A percentile compares a stretch with the other conserved stretches of the same genome.
Conservation (phyloP, 495 filamentous ascomycete genomes). For the Podospora australis region DNA sequence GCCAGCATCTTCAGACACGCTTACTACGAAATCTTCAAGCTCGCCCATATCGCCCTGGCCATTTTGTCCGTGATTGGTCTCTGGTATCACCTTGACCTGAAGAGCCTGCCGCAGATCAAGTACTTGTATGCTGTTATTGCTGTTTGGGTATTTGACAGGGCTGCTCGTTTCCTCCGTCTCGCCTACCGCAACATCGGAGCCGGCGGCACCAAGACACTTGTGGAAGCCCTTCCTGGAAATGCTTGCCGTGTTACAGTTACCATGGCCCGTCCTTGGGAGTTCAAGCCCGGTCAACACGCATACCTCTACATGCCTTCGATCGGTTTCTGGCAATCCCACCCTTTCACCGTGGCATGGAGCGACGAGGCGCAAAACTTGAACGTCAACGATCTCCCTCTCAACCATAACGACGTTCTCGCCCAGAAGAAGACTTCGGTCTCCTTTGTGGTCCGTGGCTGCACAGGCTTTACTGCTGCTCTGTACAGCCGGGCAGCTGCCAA, state of each 20-base stretch:
- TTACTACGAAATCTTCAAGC: conserved; percentile 84
- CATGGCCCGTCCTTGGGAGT: conserved; percentile 67
- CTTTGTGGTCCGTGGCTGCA: conserved; percentile 69
- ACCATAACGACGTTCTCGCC: conserved; percentile 50
- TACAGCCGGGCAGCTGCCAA: conserved; percentile 59
- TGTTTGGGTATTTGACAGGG: conserved; percentile 62
- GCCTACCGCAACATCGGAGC: conserved; percentile 64
- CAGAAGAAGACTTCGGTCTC: conserved; percentile 60
- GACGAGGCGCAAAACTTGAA: conserved; percentile 45
- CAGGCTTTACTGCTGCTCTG: conserved; percentile 75
- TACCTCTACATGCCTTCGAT: conserved; percentile 76
- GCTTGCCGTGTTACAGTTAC: conserved; percentile 65
- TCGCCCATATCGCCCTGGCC: conserved; percentile 67
- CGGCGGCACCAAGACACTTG: conserved; percentile 49
- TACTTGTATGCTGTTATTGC: conserved; percentile 56
- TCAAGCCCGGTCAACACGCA: conserved; percentile 71
- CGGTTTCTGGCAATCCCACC: conserved; percentile 63
- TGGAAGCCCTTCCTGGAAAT: conserved; percentile 60
- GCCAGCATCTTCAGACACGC: conserved; percentile 73
- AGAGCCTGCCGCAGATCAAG: conserved; percentile 51
- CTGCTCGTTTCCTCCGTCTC: conserved; percentile 45
- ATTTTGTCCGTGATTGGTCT: conserved; percentile 58
- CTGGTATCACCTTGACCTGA: conserved; percentile 61
- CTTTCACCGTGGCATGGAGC: conserved; percentile 62
- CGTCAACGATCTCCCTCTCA: conserved; percentile 48